Base-by-base conservation (phyloP, 2,329 filamentous ascomycete species). In the Penicillium sp. region DNA sequence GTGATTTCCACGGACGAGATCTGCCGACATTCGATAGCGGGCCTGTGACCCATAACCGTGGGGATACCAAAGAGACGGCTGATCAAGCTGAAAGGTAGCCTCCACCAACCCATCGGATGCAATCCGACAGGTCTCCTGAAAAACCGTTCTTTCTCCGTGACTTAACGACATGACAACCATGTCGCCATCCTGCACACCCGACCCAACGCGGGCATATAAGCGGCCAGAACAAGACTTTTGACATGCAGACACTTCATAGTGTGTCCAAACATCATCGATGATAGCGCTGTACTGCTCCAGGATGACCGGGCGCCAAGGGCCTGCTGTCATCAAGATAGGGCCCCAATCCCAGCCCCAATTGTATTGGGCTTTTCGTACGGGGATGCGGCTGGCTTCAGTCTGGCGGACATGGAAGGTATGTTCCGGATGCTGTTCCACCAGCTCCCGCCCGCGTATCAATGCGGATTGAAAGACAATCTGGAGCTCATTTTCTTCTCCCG, bases 321-420 rank as follows among this genome's bases (percentile, higher is more conserved):
- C 85, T 7, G 78, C 80, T 0, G 84, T 84, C 67, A 84, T 78
- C 43, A 87, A 60, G 7, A 85, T 77, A 1, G 85, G 85, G 0
- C 85, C 86, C 86, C 85, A 88, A 62, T 89, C 85, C 85, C 85
- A 89, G 4, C 86, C 84, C 84, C 84, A 89, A 59, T 87, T 82
- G 59, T 85, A 88, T 66, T 88, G 86, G 0, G 85, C 83, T 63
- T 88, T 89, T 13, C 86, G 74, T 0, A 84, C 80, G 3, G 78
- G 78, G 10, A 83, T 63, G 23, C 75, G 62, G 9, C 72, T 64
- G 6, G 68, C 56, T 33, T 78, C 76, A 3, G 76, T 77, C 52
- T 79, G 79, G 58, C 75, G 78, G 12, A 70, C 70, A 1, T 71
- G 68, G 71, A 75, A 81, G 23, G 68, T 70, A 58, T 82, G 78